Evolutionary conservation across 495 filamentous ascomycete genomes (phyloP), one percentile per base, ranked within the genome.

Genomic region (Penicillium tannophilum): DNA sequence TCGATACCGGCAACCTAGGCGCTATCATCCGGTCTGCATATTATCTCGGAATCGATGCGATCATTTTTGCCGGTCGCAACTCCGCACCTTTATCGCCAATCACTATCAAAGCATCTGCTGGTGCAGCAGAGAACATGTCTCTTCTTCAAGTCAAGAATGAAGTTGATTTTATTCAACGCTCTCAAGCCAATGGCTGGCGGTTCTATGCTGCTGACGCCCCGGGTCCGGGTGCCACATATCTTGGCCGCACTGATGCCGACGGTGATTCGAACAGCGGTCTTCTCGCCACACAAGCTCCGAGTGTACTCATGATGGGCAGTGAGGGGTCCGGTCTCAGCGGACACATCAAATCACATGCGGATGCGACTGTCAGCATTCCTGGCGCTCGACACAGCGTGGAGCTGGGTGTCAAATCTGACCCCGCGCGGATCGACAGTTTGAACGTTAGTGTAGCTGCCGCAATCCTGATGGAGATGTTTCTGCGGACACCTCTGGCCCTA

Each of bases 1-100:
- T 90, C 9, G 93, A 98, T 72, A 86, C 91, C 3, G 92, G 91
- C 1, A 98, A 98, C 69, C 76, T 97, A 3, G 94, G 94, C 28
- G 88, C 87, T 3, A 96, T 97, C 56, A 78, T 97, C 33, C 89
- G 94, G 20, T 88, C 90, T 20, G 90, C 90, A 5, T 86, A 89
- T 64, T 98, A 90, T 72, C 82, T 97, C 4, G 94, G 94, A 39
- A 87, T 89, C 14, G 87, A 90, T 57, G 91, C 89, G 7, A 75
- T 95, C 45, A 81, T 82, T 9, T 84, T 90, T 56, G 86, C 89
- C 6, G 82, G 82, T 30, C 78, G 80, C 45, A 82, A 83, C 65
- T 90, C 87, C 11, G 90, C 92, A 0, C 81, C 86, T 2, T 72
- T 97, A 42, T 88, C 87, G 28, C 77, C 91, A 2, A 82, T 91